phyloP scores from a whole-genome alignment of 768 basidiomycete species.

The Calocybe cyanea region DNA sequence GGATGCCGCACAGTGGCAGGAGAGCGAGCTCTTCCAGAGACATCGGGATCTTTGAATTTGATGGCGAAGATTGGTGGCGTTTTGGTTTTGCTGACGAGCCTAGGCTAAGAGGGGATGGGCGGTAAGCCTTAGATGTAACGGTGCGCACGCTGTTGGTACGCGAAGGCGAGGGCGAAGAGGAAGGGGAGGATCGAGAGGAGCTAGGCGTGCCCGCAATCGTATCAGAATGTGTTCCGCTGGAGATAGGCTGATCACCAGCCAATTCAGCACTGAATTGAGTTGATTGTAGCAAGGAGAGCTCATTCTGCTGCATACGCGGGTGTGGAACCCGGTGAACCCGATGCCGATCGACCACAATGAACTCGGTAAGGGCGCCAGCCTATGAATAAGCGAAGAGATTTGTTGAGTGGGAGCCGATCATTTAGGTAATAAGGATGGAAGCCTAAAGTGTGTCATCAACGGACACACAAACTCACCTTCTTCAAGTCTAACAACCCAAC shows the following conservation, averaged over 20 bases:
- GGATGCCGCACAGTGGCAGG: constrained; percentile 72
- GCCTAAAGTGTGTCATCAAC: too few species aligned
- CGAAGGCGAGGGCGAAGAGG: constrained; percentile 5
- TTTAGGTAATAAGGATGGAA: too few species aligned
- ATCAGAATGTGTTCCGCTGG: constrained; percentile 6
- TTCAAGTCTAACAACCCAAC: constrained; percentile 73
- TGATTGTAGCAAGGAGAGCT: constrained; percentile 7
- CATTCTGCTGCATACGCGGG: constrained; percentile 37
- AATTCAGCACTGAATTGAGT: background rate
- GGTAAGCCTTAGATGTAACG: background rate
- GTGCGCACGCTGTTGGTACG: constrained; percentile 1
- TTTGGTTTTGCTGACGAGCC: background rate
- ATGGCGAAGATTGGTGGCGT: background rate
- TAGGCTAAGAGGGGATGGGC: background rate
- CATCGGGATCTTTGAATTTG: constrained; percentile 12
- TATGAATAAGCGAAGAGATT: constrained; percentile 23
- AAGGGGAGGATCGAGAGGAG: constrained; percentile 5
- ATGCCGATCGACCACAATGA: constrained; percentile 78
- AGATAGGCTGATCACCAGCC: constrained; percentile 18
- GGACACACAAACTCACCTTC: constrained; percentile 53
- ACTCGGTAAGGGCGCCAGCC: constrained; percentile 89
- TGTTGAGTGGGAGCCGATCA: constrained; percentile 16
- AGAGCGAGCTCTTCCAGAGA: constrained; percentile 75
- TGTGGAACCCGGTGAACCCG: constrained; percentile 71
- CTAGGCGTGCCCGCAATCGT: constrained; percentile 6